Percentiles rank a stretch among this genome's conserved stretches.
phyloP scores from a whole-genome alignment of 2,329 filamentous ascomycete species.

The Calonectria pseudoreteaudii region DNA sequence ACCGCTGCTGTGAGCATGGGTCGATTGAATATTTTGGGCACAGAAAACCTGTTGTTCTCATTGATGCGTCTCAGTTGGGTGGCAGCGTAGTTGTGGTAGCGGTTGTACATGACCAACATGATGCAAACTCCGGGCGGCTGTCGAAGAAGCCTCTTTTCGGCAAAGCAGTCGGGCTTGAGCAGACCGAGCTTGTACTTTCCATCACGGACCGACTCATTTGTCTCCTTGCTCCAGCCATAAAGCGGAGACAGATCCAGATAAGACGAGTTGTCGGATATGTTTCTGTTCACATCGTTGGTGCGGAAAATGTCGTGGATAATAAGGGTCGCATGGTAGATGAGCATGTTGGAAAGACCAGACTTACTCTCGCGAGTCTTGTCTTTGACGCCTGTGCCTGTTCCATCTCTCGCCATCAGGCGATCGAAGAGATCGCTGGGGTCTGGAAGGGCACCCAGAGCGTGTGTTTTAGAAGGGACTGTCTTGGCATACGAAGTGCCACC shows the following conservation, averaged over 20 bases:
- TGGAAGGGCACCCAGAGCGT: constrained; percentile 41
- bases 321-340: constrained; percentile 63
- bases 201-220: constrained; percentile 48
- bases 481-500: constrained; percentile 46
- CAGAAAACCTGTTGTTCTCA: constrained; percentile 52
- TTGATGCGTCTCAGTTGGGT: constrained; percentile 70
- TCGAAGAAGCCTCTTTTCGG: constrained; percentile 72
- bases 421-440: constrained; percentile 48
- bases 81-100: constrained; percentile 85
- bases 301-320: constrained; percentile 65
- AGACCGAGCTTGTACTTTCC: constrained; percentile 49
- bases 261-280: constrained; percentile 53
- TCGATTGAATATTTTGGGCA: constrained; percentile 30
- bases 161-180: constrained; percentile 70
- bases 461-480: constrained; percentile 41
- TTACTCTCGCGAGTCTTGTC: constrained; percentile 46
- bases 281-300: constrained; percentile 46
- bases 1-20: background rate
- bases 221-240: constrained; percentile 52
- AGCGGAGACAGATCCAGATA: constrained; percentile 60
- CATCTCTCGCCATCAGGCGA: constrained; percentile 43
- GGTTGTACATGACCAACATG: constrained; percentile 77
- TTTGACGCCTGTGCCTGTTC: background rate
- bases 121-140: constrained; percentile 77
- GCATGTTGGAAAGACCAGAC: constrained; percentile 57